phyloP scores from a whole-genome alignment of 352 stramenopile genomes.

The Globisporangium solare region DNA sequence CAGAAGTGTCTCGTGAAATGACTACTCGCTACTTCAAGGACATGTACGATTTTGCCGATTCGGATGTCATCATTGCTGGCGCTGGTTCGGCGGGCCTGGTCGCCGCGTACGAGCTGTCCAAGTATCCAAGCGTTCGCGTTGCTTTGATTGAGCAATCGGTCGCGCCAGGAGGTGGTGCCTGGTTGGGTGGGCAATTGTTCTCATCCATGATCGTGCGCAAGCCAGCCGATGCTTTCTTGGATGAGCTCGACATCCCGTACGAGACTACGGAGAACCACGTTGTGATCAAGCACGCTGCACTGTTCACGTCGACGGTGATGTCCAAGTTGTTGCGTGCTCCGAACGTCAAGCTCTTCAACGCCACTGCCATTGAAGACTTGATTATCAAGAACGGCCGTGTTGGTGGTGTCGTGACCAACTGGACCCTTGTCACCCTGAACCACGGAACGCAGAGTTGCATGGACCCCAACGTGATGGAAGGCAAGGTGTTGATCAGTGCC shows the following conservation, averaged over 20 bases:
- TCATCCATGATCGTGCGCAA: slow-evolving; percentile 71
- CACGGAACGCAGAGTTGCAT: slow-evolving; percentile 70
- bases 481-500: slow-evolving; percentile 59
- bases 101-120: slow-evolving; percentile 57
- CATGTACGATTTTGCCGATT: slow-evolving; percentile 68
- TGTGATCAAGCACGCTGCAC: slow-evolving; percentile 57
- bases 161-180: slow-evolving; percentile 45
- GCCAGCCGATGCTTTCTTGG: slow-evolving; percentile 50
- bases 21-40: slow-evolving; percentile 74
- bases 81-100: slow-evolving; percentile 54
- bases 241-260: slow-evolving; percentile 67
- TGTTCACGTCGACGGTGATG: slow-evolving; percentile 68
- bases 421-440: slow-evolving; percentile 61
- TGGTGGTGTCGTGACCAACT: slow-evolving; percentile 65
- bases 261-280: slow-evolving; percentile 60
- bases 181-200: slow-evolving; percentile 59
- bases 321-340: slow-evolving; percentile 46
- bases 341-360: slow-evolving; percentile 74
- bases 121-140: slow-evolving; percentile 51
- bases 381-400: slow-evolving; percentile 62
- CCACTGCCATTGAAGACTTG: slow-evolving; percentile 61
- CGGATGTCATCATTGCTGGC: slow-evolving; percentile 59
- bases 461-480: slow-evolving; percentile 69
- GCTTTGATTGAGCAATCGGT: slow-evolving; percentile 64
- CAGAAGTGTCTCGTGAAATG: slow-evolving; percentile 63